phyloP scores from a whole-genome alignment of 139 green algal species.

The Volvox reticuliferus region DNA sequence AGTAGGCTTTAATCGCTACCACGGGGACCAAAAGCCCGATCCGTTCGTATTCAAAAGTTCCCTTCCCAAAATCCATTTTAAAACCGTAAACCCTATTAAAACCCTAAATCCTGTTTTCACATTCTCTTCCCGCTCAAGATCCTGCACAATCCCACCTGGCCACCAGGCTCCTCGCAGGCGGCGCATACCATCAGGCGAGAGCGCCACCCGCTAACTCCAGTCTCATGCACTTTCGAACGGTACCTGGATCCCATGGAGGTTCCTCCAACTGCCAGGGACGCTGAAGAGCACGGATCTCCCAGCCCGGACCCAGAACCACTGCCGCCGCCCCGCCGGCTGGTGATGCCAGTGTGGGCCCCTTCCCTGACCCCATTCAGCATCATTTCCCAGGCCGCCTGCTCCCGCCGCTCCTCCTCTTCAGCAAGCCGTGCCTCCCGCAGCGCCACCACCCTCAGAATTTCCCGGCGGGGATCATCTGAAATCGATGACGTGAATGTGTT shows the following conservation, averaged over 20 bases:
- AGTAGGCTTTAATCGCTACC: not conserved
- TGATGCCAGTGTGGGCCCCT: not conserved
- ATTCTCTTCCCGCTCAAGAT: no score
- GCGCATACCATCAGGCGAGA: not conserved
- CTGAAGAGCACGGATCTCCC: not conserved
- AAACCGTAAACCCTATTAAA: not conserved
- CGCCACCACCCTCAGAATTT: not conserved
- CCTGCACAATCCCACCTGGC: constrained; percentile 31
- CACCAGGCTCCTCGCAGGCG: constrained; percentile 28
- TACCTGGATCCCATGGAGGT: not conserved
- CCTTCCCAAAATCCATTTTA: not conserved
- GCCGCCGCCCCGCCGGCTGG: not conserved
- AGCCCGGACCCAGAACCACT: not conserved
- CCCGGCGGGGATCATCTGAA: not conserved
- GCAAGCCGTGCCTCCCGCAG: constrained; percentile 18
- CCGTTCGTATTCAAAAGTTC: not conserved
- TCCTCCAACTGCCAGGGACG: not conserved
- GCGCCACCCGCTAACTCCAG: not conserved
- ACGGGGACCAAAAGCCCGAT: not conserved
- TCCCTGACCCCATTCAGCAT: not conserved
- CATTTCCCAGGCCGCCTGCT: not conserved
- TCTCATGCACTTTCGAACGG: not conserved
- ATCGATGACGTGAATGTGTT: not conserved
- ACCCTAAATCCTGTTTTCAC: not conserved
- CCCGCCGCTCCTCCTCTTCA: not conserved